These are phyloP conservation scores for Colletotrichum simmondsii DNA, from an alignment of 2,329 filamentous ascomycete species.

Conservation along the genomic window DNA sequence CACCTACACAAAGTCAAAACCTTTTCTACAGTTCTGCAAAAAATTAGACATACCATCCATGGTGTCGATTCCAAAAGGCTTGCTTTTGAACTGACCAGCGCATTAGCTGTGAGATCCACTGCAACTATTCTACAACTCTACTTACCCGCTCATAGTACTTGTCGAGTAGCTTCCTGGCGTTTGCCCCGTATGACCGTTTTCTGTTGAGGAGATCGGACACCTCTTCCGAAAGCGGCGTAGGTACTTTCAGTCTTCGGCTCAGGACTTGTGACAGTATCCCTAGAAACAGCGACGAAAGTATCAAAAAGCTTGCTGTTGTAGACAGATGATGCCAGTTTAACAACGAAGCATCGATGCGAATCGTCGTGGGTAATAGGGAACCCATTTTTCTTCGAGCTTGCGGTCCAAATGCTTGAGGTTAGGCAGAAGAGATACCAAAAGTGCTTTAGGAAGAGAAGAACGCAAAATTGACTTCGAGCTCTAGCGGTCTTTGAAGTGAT, in stretches of 20 bases:
- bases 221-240: constrained; percentile 1
- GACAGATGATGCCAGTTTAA: not conserved
- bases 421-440: no score
- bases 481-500: no score
- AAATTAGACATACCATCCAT: not conserved
- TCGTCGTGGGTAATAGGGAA: not conserved
- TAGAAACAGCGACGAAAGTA: not conserved
- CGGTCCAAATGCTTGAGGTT: no score
- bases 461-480: no score
- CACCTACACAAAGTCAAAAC: not conserved
- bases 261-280: not conserved
- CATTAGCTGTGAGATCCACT: no score
- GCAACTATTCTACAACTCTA: no score
- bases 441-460: no score
- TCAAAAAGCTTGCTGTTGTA: not conserved
- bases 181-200: not conserved
- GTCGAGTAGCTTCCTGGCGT: no score
- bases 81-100: no score
- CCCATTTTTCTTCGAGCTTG: not conserved
- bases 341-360: not conserved
- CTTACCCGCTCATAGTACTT: no score
- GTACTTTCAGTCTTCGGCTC: not conserved
- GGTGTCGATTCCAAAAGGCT: constrained; percentile 1
- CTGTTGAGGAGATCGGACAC: not conserved
- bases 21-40: not conserved